A percentile compares a stretch with the other conserved stretches of the same genome.
Conservation (phyloP, 768 basidiomycete genomes). For the Dentipellis fragilis region DNA sequence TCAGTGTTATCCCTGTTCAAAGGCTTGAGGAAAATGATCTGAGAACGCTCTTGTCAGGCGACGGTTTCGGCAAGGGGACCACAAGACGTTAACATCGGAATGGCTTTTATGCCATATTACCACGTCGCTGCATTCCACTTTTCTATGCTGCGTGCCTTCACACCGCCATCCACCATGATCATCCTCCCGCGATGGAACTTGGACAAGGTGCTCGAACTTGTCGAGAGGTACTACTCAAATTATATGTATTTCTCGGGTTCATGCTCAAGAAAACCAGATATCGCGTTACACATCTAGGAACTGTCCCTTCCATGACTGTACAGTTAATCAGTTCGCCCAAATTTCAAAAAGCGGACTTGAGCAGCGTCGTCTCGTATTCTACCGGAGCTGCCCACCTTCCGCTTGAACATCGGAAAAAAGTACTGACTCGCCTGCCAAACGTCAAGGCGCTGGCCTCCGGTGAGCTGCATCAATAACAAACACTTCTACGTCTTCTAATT, state of each 20-base stretch:
- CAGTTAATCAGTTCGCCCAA: conserved; percentile 4
- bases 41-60: conserved; percentile 27
- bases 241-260: conserved; percentile 11
- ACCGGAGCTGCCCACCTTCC: neutral
- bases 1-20: no score
- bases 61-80: conserved; percentile 36
- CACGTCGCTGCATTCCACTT: conserved; percentile 56
- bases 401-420: neutral
- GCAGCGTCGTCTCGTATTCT: neutral
- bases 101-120: conserved; percentile 60
- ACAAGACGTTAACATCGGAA: conserved; percentile 33
- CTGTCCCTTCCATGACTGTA: conserved; percentile 1
- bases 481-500: neutral
- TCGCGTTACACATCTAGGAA: neutral
- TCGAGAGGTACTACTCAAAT: conserved; percentile 39
- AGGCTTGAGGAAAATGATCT: no score
- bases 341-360: conserved; percentile 2
- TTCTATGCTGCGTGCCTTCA: conserved; percentile 37
- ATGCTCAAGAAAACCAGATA: neutral
- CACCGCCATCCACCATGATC: conserved; percentile 36
- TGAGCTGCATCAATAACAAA: neutral
- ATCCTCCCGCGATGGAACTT: conserved; percentile 55
- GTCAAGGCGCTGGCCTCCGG: neutral
- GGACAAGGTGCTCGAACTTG: conserved; percentile 36
- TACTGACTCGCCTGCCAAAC: neutral